phyloP scores from a whole-genome alignment of 2,329 filamentous ascomycete genomes.

The Plectosphaerella plurivora region DNA sequence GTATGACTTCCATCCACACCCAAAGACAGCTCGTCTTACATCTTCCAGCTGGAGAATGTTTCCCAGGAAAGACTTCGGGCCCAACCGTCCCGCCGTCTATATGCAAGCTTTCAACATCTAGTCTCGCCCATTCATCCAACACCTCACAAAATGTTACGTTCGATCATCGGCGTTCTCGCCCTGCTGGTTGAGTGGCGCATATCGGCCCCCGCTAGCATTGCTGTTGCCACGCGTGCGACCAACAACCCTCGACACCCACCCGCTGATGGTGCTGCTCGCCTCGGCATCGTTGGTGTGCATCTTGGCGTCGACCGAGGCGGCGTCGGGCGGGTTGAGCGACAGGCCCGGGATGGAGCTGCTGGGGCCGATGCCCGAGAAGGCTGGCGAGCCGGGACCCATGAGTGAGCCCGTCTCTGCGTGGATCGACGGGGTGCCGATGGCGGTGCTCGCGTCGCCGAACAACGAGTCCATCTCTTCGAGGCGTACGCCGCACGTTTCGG shows the following conservation, averaged over 20 bases:
- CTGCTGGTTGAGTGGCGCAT: conserved; percentile 36
- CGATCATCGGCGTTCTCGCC: conserved; percentile 17
- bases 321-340: conserved; percentile 72
- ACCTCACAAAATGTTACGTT: background rate
- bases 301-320: conserved; percentile 44
- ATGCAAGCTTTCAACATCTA: conserved; percentile 19
- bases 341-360: conserved; percentile 73
- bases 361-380: conserved; percentile 60
- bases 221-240: conserved; percentile 32
- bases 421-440: conserved; percentile 71
- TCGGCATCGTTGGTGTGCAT: conserved; percentile 28
- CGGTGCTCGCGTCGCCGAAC: conserved; percentile 88
- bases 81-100: conserved; percentile 25
- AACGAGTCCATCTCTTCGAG: conserved; percentile 95
- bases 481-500: conserved; percentile 91
- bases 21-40: no score
- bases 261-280: conserved; percentile 38
- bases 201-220: conserved; percentile 25
- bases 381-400: conserved; percentile 72
- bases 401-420: conserved; percentile 79
- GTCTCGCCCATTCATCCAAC: background rate
- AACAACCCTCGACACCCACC: conserved; percentile 42
- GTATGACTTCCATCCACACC: no score
- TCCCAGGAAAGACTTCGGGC: no score
- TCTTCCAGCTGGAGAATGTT: no score